Percentiles rank a stretch among this genome's conserved stretches.
Evolutionary conservation across 1,284 basidiomycete genomes (phyloP).

Genomic region (Blastosporella zonata): DNA sequence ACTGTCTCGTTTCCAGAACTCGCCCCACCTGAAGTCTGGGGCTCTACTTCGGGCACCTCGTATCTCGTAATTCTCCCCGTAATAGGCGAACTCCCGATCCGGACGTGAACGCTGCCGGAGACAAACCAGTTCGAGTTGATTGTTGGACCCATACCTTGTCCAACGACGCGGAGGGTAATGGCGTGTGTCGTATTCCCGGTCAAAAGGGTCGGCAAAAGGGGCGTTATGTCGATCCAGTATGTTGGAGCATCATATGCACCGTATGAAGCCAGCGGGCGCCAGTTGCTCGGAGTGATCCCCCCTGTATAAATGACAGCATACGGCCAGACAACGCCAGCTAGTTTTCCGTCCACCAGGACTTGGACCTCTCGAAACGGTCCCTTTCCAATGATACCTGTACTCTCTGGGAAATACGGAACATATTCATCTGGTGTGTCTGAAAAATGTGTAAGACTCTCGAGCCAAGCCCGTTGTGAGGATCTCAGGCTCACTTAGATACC

Average conservation of each 20-base stretch:
- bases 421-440: constrained; percentile 38
- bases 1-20: constrained; percentile 33
- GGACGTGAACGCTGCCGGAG: constrained; percentile 39
- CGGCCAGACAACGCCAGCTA: constrained; percentile 46
- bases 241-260: constrained; percentile 48
- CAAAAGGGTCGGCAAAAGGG: constrained; percentile 42
- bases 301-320: constrained; percentile 51
- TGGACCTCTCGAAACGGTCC: constrained; percentile 48
- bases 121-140: constrained; percentile 45
- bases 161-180: constrained; percentile 39
- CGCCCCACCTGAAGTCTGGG: constrained; percentile 29
- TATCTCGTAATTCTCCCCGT: constrained; percentile 37
- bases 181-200: constrained; percentile 33
- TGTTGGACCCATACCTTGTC: constrained; percentile 35
- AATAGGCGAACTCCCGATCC: constrained; percentile 32
- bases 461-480: background rate
- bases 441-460: background rate
- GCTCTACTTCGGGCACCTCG: constrained; percentile 25
- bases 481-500: constrained; percentile 37
- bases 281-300: constrained; percentile 44
- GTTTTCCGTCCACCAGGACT: constrained; percentile 40
- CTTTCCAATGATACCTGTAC: constrained; percentile 31
- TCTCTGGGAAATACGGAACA: constrained; percentile 33
- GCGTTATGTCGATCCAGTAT: constrained; percentile 47
- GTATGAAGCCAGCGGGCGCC: constrained; percentile 45